A percentile compares a stretch with the other conserved stretches of the same genome.
phyloP scores from a whole-genome alignment of 495 filamentous ascomycete genomes.

The Thermothielavioides terrestris region DNA sequence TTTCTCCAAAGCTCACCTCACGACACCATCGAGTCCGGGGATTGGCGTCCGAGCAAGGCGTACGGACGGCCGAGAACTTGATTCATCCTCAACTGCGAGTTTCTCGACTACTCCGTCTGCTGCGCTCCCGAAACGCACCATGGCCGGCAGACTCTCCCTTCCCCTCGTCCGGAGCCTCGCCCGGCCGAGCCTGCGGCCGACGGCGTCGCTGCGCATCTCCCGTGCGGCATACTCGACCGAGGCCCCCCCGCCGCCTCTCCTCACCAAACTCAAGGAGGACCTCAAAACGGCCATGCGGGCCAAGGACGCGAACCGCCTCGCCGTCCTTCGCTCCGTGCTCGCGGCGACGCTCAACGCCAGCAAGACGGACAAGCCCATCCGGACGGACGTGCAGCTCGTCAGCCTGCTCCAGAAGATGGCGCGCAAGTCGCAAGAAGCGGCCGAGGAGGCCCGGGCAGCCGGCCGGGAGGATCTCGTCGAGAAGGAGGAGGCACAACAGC shows the following conservation, averaged over 20 bases:
- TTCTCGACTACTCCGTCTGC: too few relatives aligned
- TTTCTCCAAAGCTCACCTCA: neutral
- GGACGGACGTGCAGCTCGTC: slow-evolving; percentile 49
- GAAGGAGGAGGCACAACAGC: slow-evolving; percentile 43
- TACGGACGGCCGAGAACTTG: too few relatives aligned
- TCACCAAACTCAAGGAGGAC: slow-evolving; percentile 43
- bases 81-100: neutral
- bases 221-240: slow-evolving; percentile 32
- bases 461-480: slow-evolving; percentile 47
- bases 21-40: neutral
- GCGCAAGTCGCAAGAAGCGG: slow-evolving; percentile 32
- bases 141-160: slow-evolving; percentile 12
- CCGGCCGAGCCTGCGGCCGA: slow-evolving; percentile 10
- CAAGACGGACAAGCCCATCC: slow-evolving; percentile 47
- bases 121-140: too few relatives aligned
- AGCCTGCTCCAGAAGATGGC: slow-evolving; percentile 41
- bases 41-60: neutral
- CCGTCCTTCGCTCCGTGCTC: slow-evolving; percentile 47
- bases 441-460: slow-evolving; percentile 39
- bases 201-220: slow-evolving; percentile 3
- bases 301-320: slow-evolving; percentile 47
- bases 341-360: slow-evolving; percentile 47
- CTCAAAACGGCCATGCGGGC: slow-evolving; percentile 52
- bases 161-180: slow-evolving; percentile 14
- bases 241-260: slow-evolving; percentile 29